phyloP scores from a whole-genome alignment of 2,329 filamentous ascomycete species.

The Neurospora sp. region DNA sequence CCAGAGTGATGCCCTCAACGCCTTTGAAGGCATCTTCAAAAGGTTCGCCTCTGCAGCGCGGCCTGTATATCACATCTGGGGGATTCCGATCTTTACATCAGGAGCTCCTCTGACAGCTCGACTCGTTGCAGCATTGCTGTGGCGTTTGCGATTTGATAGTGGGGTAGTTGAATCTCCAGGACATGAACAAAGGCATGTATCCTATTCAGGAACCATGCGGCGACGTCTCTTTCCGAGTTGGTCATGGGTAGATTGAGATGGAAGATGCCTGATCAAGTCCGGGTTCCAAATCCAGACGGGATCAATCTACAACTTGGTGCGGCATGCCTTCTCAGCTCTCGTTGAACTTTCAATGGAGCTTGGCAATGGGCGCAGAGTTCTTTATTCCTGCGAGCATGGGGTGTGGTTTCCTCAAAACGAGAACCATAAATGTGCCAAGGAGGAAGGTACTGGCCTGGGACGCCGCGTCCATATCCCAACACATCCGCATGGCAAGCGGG shows the following conservation, averaged over 20 bases:
- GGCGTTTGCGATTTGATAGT: too few species aligned
- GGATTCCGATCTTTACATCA: background rate
- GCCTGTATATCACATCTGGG: background rate
- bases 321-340: rapidly evolving
- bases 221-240: background rate
- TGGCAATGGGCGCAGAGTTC: background rate
- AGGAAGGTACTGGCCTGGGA: too few species aligned
- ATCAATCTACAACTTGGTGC: background rate
- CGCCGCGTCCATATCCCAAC: too few species aligned
- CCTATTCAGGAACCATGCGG: background rate
- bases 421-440: too few species aligned
- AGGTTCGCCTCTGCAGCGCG: background rate
- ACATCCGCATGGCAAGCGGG: too few species aligned
- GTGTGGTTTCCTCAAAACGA: too few species aligned
- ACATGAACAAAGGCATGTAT: too few species aligned
- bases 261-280: background rate
- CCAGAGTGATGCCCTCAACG: background rate
- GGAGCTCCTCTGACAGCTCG: too few species aligned
- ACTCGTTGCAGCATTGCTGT: too few species aligned
- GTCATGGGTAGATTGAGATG: background rate
- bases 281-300: background rate
- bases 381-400: too few species aligned
- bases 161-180: too few species aligned
- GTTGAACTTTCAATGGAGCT: background rate
- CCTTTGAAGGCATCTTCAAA: background rate